phyloP scores from a whole-genome alignment of 2,329 filamentous ascomycete species.

The Colletotrichum sp. region DNA sequence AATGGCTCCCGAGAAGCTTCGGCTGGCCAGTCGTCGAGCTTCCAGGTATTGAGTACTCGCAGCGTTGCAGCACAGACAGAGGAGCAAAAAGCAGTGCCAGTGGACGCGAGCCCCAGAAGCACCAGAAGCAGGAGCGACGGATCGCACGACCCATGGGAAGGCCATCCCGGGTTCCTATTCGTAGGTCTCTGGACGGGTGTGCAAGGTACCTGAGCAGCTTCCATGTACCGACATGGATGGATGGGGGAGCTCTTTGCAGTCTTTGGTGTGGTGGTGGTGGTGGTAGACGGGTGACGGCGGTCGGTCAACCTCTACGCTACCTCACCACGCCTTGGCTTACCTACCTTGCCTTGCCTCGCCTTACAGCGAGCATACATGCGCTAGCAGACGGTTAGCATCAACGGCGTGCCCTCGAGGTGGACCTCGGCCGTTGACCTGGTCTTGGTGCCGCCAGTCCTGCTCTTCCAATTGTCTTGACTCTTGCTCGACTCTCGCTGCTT shows the following conservation, averaged over 20 bases:
- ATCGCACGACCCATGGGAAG: neutral
- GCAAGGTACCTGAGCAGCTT: slow-evolving; percentile 17
- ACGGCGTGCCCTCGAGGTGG: neutral
- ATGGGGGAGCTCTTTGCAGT: neutral
- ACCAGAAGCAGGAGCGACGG: neutral
- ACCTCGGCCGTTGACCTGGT: slow-evolving; percentile 1
- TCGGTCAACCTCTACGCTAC: neutral
- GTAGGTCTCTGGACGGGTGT: slow-evolving; percentile 3
- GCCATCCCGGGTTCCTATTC: neutral
- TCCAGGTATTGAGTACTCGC: neutral
- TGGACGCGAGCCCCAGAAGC: neutral
- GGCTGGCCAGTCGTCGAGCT: neutral
- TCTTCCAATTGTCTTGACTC: neutral
- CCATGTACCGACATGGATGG: slow-evolving; percentile 12
- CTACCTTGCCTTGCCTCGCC: neutral
- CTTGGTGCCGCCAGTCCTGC: neutral
- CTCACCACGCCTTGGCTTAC: neutral
- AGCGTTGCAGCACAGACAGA: slow-evolving; percentile 1
- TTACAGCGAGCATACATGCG: neutral
- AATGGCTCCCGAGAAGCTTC: slow-evolving; percentile 11
- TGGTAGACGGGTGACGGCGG: neutral
- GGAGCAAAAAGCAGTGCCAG: slow-evolving; percentile 1
- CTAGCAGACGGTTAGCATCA: neutral
- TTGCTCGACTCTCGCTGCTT: neutral
- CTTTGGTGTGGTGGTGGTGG: neutral